These are phyloP conservation scores for Physcomitrellopsis africana DNA, from an alignment of 225 moss, liverwort and hornwort genomes.

Conservation along the genomic window DNA sequence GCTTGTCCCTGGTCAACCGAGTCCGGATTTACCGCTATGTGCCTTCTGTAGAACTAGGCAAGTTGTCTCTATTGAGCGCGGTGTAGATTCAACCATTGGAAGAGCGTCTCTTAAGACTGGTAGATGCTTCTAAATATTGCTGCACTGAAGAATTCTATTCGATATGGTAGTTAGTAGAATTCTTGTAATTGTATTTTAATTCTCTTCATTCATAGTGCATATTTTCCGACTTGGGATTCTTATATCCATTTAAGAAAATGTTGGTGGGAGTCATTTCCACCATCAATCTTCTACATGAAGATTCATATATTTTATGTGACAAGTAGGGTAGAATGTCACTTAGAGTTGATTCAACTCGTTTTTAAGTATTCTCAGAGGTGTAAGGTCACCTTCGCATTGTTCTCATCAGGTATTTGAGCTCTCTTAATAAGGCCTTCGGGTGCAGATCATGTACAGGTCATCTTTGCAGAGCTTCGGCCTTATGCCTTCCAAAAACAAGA, in stretches of 20 bases:
- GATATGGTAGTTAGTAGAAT: conserved; percentile 29
- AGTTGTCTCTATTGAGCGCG: conserved; percentile 93
- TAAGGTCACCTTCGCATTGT: conserved; percentile 14
- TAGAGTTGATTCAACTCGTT: not conserved
- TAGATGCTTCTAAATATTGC: conserved; percentile 31
- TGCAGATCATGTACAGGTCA: conserved; percentile 65
- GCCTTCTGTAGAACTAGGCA: conserved; percentile 75
- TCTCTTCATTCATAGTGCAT: conserved; percentile 13
- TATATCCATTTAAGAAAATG: conserved; percentile 18
- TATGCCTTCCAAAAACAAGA: conserved; percentile 49
- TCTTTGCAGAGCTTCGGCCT: conserved; percentile 44
- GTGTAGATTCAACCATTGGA: conserved; percentile 48
- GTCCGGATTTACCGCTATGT: conserved; percentile 88
- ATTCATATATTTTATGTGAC: conserved; percentile 24
- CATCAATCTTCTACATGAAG: conserved; percentile 12
- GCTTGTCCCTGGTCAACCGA: conserved; percentile 84
- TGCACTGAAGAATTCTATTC: conserved; percentile 33
- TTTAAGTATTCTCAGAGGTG: not conserved
- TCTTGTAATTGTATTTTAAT: conserved; percentile 22
- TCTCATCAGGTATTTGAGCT: conserved; percentile 35
- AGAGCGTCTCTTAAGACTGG: not conserved
- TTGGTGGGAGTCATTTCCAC: no score
- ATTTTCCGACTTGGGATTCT: not conserved
- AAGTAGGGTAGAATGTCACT: not conserved
- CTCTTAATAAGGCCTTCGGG: conserved; percentile 57